Base-by-base conservation (phyloP, 2,329 filamentous ascomycete species). In the Pseudohalonectria lignicola region DNA sequence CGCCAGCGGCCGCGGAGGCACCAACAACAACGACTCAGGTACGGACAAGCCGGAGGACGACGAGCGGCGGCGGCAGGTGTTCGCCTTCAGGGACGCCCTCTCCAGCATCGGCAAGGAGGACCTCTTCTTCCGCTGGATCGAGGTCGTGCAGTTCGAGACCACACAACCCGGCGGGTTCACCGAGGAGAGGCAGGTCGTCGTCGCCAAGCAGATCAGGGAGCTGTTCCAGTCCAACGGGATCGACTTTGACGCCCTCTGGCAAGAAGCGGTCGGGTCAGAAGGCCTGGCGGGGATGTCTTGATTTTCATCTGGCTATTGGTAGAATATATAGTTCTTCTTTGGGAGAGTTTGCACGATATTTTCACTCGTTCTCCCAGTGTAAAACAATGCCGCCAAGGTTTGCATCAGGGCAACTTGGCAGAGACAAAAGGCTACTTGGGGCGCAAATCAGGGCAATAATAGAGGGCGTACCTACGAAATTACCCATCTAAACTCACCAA, bases 91-190 rank as follows among this genome's bases (percentile, higher is more conserved):
- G 49, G 82, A 92, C 31, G 77, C 78, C 16, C 67, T 95, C 48
- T 70, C 74, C 2, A 70, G 70, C 3, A 68, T 92, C 58, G 86
- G 82, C 31, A 94, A 94, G 60, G 88, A 94, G 57, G 78, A 82
- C 45, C 58, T 95, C 38, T 95, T 95, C 63, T 94, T 84, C 63
- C 76, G 82, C 39, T 94, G 87, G 86, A 84, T 94, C 35, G 88
- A 95, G 63, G 73, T 93, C 53, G 79, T 95, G 36, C 87, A 95
- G 61, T 93, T 78, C 51, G 87, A 94, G 61, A 81, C 84, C 31
- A 81, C 78, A 26, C 73, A 74, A 47, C 83, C 86, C 0, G 85
- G 81, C 15, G 85, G 84, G 0, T 93, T 94, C 53, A 83, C 80
- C 2, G 63, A 69, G 0, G 82, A 87, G 53, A 72, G 77, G 51